phyloP scores from a whole-genome alignment of 257 asterid genomes.

The Salvia hispanica region DNA sequence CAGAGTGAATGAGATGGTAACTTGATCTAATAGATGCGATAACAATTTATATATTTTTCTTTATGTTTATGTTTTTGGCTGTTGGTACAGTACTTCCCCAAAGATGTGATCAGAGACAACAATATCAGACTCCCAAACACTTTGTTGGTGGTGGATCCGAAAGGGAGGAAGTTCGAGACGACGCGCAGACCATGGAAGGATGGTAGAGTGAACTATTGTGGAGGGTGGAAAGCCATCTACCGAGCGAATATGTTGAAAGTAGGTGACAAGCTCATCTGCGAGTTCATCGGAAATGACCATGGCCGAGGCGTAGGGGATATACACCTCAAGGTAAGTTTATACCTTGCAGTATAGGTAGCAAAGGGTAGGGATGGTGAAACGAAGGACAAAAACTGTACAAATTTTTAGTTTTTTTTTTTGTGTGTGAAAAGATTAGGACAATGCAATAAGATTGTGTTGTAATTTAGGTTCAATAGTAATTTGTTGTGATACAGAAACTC shows the following conservation, averaged over 20 bases:
- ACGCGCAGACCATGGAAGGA: constrained; percentile 10
- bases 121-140: not conserved
- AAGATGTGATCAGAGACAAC: not conserved
- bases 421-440: too few relatives aligned
- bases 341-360: not conserved
- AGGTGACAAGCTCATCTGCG: constrained; percentile 22
- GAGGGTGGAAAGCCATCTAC: constrained; percentile 25
- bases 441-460: too few relatives aligned
- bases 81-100: constrained; percentile 16
- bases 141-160: not conserved
- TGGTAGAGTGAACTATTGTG: not conserved
- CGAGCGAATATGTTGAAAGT: not conserved
- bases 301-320: not conserved
- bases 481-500: too few relatives aligned
- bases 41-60: too few relatives aligned
- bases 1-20: constrained; percentile 8
- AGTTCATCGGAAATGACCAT: not conserved
- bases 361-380: not conserved
- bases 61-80: too few relatives aligned
- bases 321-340: not conserved
- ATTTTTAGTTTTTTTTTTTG: not conserved
- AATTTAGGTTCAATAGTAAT: too few relatives aligned
- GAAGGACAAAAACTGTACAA: not conserved
- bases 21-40: too few relatives aligned
- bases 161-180: constrained; percentile 4